Evolutionary conservation across 2,329 filamentous ascomycete species (phyloP).

Genomic region (Pyricularia grisea): DNA sequence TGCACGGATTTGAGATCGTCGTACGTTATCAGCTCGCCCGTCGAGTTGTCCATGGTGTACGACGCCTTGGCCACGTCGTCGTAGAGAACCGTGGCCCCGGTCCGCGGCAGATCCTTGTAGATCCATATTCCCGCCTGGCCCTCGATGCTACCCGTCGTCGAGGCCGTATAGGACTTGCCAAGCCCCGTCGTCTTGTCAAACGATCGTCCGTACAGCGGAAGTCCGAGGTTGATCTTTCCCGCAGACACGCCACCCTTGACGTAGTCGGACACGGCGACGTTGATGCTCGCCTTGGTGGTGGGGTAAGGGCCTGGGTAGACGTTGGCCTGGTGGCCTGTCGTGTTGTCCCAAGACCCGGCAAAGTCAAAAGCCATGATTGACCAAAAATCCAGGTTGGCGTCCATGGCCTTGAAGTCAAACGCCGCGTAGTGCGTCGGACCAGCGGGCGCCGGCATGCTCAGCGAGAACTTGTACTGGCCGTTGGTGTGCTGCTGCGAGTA

Average conservation of each 20-base stretch:
- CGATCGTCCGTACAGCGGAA: constrained; percentile 70
- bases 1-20: constrained; percentile 52
- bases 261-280: constrained; percentile 58
- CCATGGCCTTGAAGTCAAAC: constrained; percentile 36
- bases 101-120: constrained; percentile 64
- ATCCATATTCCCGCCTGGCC: constrained; percentile 57
- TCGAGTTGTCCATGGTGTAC: constrained; percentile 57
- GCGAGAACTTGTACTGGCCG: constrained; percentile 36
- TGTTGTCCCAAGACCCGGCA: constrained; percentile 55
- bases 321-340: constrained; percentile 63
- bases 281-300: constrained; percentile 61
- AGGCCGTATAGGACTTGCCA: constrained; percentile 53
- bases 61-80: constrained; percentile 52
- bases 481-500: constrained; percentile 33
- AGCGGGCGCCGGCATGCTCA: constrained; percentile 44
- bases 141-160: constrained; percentile 64
- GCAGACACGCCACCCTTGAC: constrained; percentile 49
- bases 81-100: constrained; percentile 46
- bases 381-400: constrained; percentile 39
- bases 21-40: constrained; percentile 60
- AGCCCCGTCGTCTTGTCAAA: constrained; percentile 57
- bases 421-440: constrained; percentile 36
- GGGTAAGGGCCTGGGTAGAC: constrained; percentile 40
- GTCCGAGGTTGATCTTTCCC: constrained; percentile 63
- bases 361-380: constrained; percentile 68